Evolutionary conservation across 2,329 filamentous ascomycete genomes (phyloP).

Genomic region (Xylariaceae sp.): DNA sequence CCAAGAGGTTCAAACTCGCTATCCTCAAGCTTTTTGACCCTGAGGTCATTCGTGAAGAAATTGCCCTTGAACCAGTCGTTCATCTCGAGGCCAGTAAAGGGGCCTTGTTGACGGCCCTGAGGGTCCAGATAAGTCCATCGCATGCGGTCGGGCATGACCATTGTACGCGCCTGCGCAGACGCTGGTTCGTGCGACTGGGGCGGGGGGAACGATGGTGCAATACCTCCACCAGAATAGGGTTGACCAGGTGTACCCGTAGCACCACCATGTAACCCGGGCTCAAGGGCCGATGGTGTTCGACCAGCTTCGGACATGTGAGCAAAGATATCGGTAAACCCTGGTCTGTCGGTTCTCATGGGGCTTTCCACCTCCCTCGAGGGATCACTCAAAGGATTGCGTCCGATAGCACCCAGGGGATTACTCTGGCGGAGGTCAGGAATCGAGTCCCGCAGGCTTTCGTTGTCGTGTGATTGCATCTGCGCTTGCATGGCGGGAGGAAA

Average conservation of each 20-base stretch:
- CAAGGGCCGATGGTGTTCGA: constrained; percentile 32
- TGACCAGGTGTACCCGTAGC: constrained; percentile 29
- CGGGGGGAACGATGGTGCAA: constrained; percentile 31
- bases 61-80: constrained; percentile 99
- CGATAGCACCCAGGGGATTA: constrained; percentile 64
- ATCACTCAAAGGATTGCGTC: constrained; percentile 54
- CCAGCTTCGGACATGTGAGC: constrained; percentile 31
- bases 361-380: constrained; percentile 56
- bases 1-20: constrained; percentile 90
- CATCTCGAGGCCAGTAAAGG: constrained; percentile 96
- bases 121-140: constrained; percentile 97
- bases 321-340: constrained; percentile 54
- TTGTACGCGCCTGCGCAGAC: constrained; percentile 72
- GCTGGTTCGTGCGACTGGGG: constrained; percentile 44
- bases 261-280: constrained; percentile 25
- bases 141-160: constrained; percentile 99
- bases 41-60: constrained; percentile 91
- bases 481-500: constrained; percentile 89
- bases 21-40: constrained; percentile 94
- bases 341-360: constrained; percentile 52
- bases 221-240: constrained; percentile 28
- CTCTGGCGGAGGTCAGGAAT: constrained; percentile 57
- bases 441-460: constrained; percentile 54
- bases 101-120: constrained; percentile 85
- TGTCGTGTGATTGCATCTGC: constrained; percentile 75